These are phyloP conservation scores for Chenopodium suecicum DNA, from an alignment of 148 eudicot species.

Conservation along the genomic window DNA sequence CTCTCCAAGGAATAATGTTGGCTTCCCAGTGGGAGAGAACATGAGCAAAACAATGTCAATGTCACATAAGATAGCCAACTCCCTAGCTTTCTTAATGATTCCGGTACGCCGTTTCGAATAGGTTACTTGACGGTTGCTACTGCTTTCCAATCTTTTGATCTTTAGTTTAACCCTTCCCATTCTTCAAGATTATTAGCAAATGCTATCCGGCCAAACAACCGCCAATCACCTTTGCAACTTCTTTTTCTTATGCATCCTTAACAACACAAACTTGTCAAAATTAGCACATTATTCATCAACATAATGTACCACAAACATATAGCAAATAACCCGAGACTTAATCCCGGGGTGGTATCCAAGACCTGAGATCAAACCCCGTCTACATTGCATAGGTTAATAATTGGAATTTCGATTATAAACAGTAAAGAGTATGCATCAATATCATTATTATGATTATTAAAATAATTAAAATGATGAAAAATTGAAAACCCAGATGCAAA, in stretches of 20 bases:
- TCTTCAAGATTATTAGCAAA: conserved; percentile 29
- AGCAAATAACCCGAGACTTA: neutral
- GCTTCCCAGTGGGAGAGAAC: conserved; percentile 79
- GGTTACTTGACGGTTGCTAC: conserved; percentile 68
- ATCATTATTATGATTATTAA: neutral
- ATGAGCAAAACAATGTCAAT: conserved; percentile 66
- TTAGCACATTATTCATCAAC: neutral
- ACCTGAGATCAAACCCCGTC: neutral
- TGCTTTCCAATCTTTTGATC: conserved; percentile 71
- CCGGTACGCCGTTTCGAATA: conserved; percentile 70
- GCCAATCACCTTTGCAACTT: conserved; percentile 11
- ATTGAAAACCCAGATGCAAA: conserved; percentile 17
- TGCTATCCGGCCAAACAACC: conserved; percentile 17
- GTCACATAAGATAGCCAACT: conserved; percentile 68
- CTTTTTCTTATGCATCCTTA: conserved; percentile 8
- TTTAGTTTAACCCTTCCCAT: conserved; percentile 90
- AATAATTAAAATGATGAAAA: neutral
- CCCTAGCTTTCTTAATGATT: conserved; percentile 71
- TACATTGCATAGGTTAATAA: neutral
- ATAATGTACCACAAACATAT: neutral
- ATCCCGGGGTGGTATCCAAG: neutral
- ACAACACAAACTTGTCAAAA: neutral
- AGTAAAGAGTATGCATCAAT: neutral
- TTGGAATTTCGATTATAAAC: neutral
- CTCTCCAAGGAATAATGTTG: conserved; percentile 64